A percentile compares a stretch with the other conserved stretches of the same genome.
Conservation (phyloP, 2,329 filamentous ascomycete genomes). For the Ophiosphaerella narmari region DNA sequence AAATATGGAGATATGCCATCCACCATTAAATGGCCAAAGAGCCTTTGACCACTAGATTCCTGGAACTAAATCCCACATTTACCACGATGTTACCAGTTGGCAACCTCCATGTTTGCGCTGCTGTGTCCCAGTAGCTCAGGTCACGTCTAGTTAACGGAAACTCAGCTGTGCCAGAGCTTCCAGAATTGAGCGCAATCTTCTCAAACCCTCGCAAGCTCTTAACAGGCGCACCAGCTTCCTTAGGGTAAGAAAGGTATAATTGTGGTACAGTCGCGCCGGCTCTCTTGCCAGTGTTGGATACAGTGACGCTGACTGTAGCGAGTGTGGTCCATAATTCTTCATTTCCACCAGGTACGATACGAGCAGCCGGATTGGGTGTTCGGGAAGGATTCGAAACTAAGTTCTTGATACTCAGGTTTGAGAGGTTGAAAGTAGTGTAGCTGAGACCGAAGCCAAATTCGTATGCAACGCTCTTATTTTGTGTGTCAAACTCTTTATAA, state of each 20-base stretch:
- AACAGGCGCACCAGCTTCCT: slow-evolving; percentile 36
- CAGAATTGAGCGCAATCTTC: slow-evolving; percentile 52
- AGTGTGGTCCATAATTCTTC: slow-evolving; percentile 59
- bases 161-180: slow-evolving; percentile 47
- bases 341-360: slow-evolving; percentile 55
- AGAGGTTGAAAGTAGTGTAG: slow-evolving; percentile 45
- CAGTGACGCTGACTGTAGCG: slow-evolving; percentile 52
- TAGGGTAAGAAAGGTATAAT: slow-evolving; percentile 58
- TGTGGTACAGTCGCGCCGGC: slow-evolving; percentile 59
- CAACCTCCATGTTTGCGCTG: slow-evolving; percentile 52
- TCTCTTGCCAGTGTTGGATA: slow-evolving; percentile 58
- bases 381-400: slow-evolving; percentile 14
- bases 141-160: slow-evolving; percentile 57
- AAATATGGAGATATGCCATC: too few relatives aligned
- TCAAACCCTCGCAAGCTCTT: slow-evolving; percentile 53
- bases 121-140: slow-evolving; percentile 56
- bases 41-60: slow-evolving; percentile 15
- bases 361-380: slow-evolving; percentile 18
- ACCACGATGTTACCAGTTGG: slow-evolving; percentile 21
- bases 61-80: slow-evolving; percentile 35
- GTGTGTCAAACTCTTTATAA: slow-evolving; percentile 57
- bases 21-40: neutral
- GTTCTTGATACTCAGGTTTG: slow-evolving; percentile 21
- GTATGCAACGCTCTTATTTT: slow-evolving; percentile 33
- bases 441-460: slow-evolving; percentile 46